These are phyloP conservation scores for Podaxis pistillaris DNA, from an alignment of 768 basidiomycete genomes.

Conservation along the genomic window DNA sequence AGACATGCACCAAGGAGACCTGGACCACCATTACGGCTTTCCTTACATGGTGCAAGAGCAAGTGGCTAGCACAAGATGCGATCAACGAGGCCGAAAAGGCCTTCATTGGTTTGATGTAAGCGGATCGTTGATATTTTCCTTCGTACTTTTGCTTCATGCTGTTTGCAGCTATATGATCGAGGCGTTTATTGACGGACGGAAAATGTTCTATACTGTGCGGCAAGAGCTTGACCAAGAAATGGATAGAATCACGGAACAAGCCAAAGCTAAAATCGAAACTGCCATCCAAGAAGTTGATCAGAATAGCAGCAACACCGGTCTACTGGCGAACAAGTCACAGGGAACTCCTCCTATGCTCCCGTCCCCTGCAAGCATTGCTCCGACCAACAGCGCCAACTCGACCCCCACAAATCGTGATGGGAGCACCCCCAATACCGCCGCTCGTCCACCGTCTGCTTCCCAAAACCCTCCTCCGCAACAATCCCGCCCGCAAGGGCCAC, in stretches of 20 bases:
- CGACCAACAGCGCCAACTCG: conserved; percentile 71
- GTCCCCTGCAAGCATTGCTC: conserved; percentile 68
- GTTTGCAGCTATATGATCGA: conserved; percentile 72
- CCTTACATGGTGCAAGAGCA: conserved; percentile 68
- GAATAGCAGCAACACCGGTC: conserved; percentile 24
- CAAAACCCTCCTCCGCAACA: conserved; percentile 31
- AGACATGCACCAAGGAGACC: conserved; percentile 54
- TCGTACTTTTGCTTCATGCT: conserved; percentile 31
- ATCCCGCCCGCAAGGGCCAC: conserved; percentile 20
- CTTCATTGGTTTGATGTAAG: conserved; percentile 82
- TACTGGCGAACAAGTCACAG: conserved; percentile 36
- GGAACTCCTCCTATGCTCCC: conserved; percentile 74
- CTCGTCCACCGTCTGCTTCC: conserved; percentile 29
- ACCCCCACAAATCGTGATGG: conserved; percentile 66
- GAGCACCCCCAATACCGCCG: conserved; percentile 48
- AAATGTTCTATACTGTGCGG: conserved; percentile 32
- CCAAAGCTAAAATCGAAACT: conserved; percentile 36
- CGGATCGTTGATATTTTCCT: conserved; percentile 24
- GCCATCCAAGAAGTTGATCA: conserved; percentile 37
- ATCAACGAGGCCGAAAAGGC: conserved; percentile 56
- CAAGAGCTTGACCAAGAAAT: conserved; percentile 38
- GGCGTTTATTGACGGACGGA: conserved; percentile 59
- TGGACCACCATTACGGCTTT: conserved; percentile 73
- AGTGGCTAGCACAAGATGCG: conserved; percentile 57
- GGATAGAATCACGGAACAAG: conserved; percentile 33